phyloP scores from a whole-genome alignment of 352 stramenopile genomes.

The Aphanomyces astaci region DNA sequence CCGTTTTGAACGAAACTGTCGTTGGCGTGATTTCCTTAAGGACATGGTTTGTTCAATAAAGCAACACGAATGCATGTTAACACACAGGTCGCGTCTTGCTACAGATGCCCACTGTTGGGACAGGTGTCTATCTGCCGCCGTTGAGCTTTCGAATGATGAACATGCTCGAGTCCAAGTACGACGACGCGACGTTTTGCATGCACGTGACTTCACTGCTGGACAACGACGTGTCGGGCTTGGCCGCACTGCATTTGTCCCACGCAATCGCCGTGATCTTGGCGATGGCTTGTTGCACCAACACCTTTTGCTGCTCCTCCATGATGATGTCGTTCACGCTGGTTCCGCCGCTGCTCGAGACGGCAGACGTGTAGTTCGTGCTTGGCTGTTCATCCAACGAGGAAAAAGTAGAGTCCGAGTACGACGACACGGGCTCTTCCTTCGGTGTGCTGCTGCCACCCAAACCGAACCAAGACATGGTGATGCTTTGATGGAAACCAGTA shows the following conservation, averaged over 20 bases:
- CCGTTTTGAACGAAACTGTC: not conserved
- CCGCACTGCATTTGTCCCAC: constrained; percentile 84
- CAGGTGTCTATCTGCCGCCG: constrained; percentile 14
- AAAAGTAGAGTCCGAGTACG: constrained; percentile 7
- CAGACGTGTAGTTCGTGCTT: not conserved
- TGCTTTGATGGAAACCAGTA: not conserved
- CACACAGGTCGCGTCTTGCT: no score
- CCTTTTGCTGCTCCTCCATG: constrained; percentile 82
- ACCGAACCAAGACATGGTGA: constrained; percentile 21
- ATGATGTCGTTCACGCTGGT: constrained; percentile 39
- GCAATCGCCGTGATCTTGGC: constrained; percentile 85
- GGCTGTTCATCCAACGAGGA: not conserved
- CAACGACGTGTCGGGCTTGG: constrained; percentile 75
- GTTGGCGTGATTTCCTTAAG: no score
- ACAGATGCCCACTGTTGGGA: no score
- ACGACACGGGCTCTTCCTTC: constrained; percentile 1
- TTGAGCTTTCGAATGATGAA: constrained; percentile 79
- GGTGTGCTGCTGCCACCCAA: not conserved
- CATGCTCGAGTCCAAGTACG: constrained; percentile 83
- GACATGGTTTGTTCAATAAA: no score
- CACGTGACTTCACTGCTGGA: constrained; percentile 72
- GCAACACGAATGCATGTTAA: no score
- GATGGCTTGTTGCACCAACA: constrained; percentile 79
- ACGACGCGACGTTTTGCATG: constrained; percentile 81
- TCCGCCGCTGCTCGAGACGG: not conserved